Conservation (phyloP, 257 asterid species). For the Paraleonurus japonicus region DNA sequence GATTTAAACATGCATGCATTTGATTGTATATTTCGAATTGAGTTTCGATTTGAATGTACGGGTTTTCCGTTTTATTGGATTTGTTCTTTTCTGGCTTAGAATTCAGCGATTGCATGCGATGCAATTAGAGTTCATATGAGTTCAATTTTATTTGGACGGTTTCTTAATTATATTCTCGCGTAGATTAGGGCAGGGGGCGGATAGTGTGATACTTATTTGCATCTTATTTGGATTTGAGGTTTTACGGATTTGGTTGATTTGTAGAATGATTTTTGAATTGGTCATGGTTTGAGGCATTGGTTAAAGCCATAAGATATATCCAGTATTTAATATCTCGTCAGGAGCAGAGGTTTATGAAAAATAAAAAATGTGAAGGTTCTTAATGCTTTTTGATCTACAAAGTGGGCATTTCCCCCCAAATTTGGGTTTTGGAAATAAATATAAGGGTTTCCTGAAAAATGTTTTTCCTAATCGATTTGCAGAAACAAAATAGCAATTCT, state of each 20-base stretch:
- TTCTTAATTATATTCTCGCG: background rate
- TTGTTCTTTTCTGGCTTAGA: slow-evolving; percentile 1
- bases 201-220: slow-evolving; percentile 18
- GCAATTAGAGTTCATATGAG: slow-evolving; percentile 22
- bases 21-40: slow-evolving; percentile 11
- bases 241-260: slow-evolving; percentile 20
- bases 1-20: slow-evolving; percentile 31
- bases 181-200: slow-evolving; percentile 10
- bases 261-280: slow-evolving; percentile 1
- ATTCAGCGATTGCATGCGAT: slow-evolving; percentile 24
- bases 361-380: background rate
- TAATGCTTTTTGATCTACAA: slow-evolving; percentile 13
- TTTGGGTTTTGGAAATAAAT: slow-evolving; percentile 14
- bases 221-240: slow-evolving; percentile 6
- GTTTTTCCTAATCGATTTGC: background rate
- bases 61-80: slow-evolving; percentile 3
- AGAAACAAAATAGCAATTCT: background rate
- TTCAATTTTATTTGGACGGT: slow-evolving; percentile 11
- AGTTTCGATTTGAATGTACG: slow-evolving; percentile 1
- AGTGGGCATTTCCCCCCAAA: background rate
- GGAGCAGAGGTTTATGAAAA: background rate
- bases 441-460: slow-evolving; percentile 10
- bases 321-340: background rate
- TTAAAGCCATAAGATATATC: slow-evolving; percentile 15
- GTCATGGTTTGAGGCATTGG: slow-evolving; percentile 1